These are phyloP conservation scores for Phaeosphaeria sp. DNA, from an alignment of 2,329 filamentous ascomycete genomes.

Conservation along the genomic window DNA sequence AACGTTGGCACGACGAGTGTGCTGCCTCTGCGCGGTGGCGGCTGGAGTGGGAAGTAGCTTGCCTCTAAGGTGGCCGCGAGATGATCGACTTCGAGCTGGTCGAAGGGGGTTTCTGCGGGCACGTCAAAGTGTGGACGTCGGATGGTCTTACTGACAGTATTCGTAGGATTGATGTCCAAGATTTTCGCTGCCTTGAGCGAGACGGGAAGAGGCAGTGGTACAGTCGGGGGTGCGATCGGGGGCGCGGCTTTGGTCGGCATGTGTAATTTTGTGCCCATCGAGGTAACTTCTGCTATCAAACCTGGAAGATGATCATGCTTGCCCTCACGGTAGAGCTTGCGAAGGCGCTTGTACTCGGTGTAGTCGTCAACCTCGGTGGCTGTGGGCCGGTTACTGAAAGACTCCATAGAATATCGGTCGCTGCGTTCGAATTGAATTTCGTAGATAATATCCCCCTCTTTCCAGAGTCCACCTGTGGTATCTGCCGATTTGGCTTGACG, in stretches of 20 bases:
- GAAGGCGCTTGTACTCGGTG: slow-evolving; percentile 54
- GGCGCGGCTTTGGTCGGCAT: slow-evolving; percentile 17
- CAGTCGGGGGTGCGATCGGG: slow-evolving; percentile 10
- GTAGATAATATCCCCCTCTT: slow-evolving; percentile 42
- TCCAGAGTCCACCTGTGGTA: slow-evolving; percentile 18
- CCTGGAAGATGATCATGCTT: slow-evolving; percentile 9
- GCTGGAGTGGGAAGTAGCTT: background rate
- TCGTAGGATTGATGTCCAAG: slow-evolving; percentile 1
- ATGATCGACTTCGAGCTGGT: background rate
- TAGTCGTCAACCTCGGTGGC: slow-evolving; percentile 57
- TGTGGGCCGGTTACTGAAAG: slow-evolving; percentile 48
- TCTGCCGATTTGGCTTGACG: slow-evolving; percentile 28
- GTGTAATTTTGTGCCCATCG: background rate
- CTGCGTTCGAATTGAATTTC: slow-evolving; percentile 49
- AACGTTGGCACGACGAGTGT: slow-evolving; percentile 1
- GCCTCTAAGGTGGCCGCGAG: background rate
- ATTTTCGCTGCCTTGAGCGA: background rate
- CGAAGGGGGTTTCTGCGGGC: background rate
- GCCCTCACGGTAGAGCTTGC: slow-evolving; percentile 27
- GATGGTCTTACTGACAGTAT: slow-evolving; percentile 11
- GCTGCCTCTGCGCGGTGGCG: background rate
- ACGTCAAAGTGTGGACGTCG: slow-evolving; percentile 15
- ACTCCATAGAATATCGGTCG: slow-evolving; percentile 42
- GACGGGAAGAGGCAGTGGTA: background rate
- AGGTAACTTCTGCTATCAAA: background rate